Conservation (phyloP, 2,329 filamentous ascomycete genomes). For the Fusarium austroafricanum region DNA sequence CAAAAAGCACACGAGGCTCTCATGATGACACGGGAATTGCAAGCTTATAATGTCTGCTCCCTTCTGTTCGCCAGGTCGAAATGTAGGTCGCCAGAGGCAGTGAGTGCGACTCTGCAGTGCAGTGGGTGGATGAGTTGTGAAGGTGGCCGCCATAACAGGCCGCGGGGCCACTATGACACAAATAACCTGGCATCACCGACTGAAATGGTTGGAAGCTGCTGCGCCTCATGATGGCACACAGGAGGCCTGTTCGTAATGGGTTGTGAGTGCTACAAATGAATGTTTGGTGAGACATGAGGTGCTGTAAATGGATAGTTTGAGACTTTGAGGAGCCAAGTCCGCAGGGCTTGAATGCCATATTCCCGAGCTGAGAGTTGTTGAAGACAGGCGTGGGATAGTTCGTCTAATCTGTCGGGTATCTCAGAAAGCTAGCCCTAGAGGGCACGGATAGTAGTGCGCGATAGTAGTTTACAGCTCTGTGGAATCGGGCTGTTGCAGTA, state of each 20-base stretch:
- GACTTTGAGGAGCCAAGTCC: conserved; percentile 3
- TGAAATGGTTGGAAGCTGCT: conserved; percentile 28
- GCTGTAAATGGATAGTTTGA: conserved; percentile 27
- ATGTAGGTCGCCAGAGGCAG: conserved; percentile 31
- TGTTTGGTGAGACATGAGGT: conserved; percentile 17
- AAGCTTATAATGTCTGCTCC: conserved; percentile 35
- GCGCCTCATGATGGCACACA: conserved; percentile 30
- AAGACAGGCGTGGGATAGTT: not conserved
- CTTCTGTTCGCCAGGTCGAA: conserved; percentile 21
- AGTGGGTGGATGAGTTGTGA: not conserved
- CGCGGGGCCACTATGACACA: conserved; percentile 13
- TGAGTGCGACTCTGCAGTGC: conserved; percentile 1
- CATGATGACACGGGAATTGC: conserved; percentile 29
- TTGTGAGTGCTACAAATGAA: conserved; percentile 8
- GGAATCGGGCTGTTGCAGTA: not conserved
- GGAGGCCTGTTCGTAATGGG: conserved; percentile 29
- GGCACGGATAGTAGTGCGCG: not conserved
- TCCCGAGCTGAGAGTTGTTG: conserved; percentile 4
- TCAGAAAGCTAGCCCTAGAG: not conserved
- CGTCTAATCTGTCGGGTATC: not conserved
- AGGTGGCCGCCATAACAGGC: conserved; percentile 32
- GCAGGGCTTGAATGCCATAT: conserved; percentile 8
- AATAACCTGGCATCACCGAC: conserved; percentile 19
- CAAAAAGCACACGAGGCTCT: conserved; percentile 25
- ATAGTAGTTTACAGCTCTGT: not conserved